Conservation (phyloP, 352 stramenopile genomes). For the Phytopythium delawarense region DNA sequence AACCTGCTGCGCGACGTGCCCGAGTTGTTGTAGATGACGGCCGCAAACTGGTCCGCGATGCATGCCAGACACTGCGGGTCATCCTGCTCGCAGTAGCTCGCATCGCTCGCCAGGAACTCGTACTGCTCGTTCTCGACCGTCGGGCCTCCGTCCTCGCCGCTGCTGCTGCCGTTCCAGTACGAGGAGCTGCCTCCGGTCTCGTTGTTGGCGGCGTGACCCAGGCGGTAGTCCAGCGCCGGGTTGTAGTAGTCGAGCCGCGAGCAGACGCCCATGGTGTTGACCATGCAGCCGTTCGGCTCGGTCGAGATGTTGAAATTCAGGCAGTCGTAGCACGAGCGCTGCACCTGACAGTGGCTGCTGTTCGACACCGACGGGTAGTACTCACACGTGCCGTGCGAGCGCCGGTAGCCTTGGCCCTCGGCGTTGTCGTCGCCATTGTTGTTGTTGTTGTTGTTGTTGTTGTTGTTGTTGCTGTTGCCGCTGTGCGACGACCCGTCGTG, state of each 20-base stretch:
- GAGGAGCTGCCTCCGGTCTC: conserved; percentile 8
- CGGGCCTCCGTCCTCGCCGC: conserved; percentile 6
- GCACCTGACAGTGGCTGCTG: conserved; percentile 30
- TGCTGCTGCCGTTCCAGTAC: conserved; percentile 13
- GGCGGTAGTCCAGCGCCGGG: conserved; percentile 23
- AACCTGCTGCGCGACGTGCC: conserved; percentile 26
- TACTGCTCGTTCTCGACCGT: conserved; percentile 16
- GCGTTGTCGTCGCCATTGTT: background rate
- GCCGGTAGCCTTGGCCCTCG: conserved; percentile 17
- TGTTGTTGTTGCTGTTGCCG: conserved; percentile 7
- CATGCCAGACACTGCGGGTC: conserved; percentile 34
- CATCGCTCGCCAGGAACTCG: conserved; percentile 22
- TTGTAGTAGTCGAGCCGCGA: conserved; percentile 10
- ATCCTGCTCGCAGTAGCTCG: conserved; percentile 33
- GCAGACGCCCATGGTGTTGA: conserved; percentile 23
- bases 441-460: conserved; percentile 1
- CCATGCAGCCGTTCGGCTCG: conserved; percentile 32
- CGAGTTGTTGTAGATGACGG: conserved; percentile 38
- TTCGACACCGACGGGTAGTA: conserved; percentile 32
- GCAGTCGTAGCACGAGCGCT: conserved; percentile 46
- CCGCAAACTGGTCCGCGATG: conserved; percentile 25
- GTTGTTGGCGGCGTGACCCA: conserved; percentile 24
- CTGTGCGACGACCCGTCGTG: background rate
- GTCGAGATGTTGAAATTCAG: conserved; percentile 38
- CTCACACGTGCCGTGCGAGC: conserved; percentile 30